Conservation (phyloP, 805 yeast species). For the Schwanniomyces pseudopolymorphus region DNA sequence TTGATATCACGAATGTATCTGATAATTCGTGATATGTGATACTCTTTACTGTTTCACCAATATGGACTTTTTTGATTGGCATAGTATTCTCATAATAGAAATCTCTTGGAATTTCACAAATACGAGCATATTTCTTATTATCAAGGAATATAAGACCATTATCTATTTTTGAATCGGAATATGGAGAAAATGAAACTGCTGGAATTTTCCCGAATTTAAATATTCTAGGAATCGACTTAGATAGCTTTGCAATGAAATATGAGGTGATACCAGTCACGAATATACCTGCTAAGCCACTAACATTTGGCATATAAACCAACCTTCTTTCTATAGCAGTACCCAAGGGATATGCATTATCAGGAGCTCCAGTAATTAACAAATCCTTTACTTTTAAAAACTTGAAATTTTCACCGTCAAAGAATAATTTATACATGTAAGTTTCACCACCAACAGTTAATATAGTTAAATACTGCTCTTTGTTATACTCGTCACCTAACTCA, state of each 20-base stretch:
- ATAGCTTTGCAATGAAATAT: constrained; percentile 62
- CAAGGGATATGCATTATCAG: constrained; percentile 69
- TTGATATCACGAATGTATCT: constrained; percentile 61
- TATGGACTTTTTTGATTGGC: constrained; percentile 52
- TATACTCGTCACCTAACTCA: constrained; percentile 58
- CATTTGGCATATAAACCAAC: constrained; percentile 55
- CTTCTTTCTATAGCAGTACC: constrained; percentile 71
- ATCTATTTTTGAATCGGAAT: constrained; percentile 35
- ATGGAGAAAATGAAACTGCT: constrained; percentile 64
- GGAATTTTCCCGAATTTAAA: constrained; percentile 66
- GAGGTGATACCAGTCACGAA: constrained; percentile 77
- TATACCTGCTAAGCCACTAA: constrained; percentile 58
- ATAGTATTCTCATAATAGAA: constrained; percentile 58
- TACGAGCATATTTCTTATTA: constrained; percentile 65
- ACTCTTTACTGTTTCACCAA: constrained; percentile 65
- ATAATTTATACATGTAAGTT: constrained; percentile 62
- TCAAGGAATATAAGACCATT: constrained; percentile 72
- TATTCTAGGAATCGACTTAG: constrained; percentile 61
- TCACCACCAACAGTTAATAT: constrained; percentile 83
- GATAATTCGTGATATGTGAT: constrained; percentile 70
- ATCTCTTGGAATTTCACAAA: constrained; percentile 46
- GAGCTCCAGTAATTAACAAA: constrained; percentile 67
- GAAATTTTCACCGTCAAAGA: constrained; percentile 45
- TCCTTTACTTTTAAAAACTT: constrained; percentile 45
- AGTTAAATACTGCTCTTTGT: constrained; percentile 62